Evolutionary conservation across 1,139 yeast species (phyloP).

Genomic region (Zygosaccharomyces sapae): DNA sequence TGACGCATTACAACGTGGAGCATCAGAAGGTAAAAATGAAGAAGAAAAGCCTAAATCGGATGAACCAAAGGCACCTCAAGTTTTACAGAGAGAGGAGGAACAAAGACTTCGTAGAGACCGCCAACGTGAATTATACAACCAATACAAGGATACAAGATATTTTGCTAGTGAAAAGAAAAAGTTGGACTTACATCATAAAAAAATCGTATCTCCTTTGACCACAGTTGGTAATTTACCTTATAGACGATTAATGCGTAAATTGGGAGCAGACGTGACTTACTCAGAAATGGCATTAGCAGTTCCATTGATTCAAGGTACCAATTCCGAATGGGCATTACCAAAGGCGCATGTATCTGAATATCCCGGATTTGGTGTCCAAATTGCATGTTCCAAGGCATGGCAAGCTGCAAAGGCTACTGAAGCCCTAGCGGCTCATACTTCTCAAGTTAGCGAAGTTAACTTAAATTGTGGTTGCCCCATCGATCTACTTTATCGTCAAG

Average conservation of each 20-base stretch:
- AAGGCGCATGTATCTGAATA: conserved; percentile 78
- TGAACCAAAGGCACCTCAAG: conserved; percentile 28
- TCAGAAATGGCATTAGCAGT: conserved; percentile 87
- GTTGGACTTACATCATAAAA: conserved; percentile 63
- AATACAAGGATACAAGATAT: conserved; percentile 73
- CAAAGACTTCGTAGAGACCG: conserved; percentile 37
- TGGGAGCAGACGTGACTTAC: conserved; percentile 92
- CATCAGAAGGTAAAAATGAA: conserved; percentile 26
- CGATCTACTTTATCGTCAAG: conserved; percentile 83
- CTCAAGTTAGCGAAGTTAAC: conserved; percentile 66
- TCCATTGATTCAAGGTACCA: conserved; percentile 83
- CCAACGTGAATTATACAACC: conserved; percentile 40
- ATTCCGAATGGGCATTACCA: conserved; percentile 96
- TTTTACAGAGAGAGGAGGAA: conserved; percentile 26
- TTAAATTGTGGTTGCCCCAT: conserved; percentile 97
- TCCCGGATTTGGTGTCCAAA: conserved; percentile 91
- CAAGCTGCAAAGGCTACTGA: conserved; percentile 91
- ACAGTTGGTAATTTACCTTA: conserved; percentile 97
- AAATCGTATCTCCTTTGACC: conserved; percentile 90
- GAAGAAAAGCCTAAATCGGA: conserved; percentile 20
- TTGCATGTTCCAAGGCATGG: conserved; percentile 90
- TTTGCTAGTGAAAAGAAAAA: conserved; percentile 73
- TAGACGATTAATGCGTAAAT: conserved; percentile 82
- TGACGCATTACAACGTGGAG: conserved; percentile 45
- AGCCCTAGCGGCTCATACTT: conserved; percentile 45